Conservation (phyloP, 768 basidiomycete species). For the Pleurotus sapidus region DNA sequence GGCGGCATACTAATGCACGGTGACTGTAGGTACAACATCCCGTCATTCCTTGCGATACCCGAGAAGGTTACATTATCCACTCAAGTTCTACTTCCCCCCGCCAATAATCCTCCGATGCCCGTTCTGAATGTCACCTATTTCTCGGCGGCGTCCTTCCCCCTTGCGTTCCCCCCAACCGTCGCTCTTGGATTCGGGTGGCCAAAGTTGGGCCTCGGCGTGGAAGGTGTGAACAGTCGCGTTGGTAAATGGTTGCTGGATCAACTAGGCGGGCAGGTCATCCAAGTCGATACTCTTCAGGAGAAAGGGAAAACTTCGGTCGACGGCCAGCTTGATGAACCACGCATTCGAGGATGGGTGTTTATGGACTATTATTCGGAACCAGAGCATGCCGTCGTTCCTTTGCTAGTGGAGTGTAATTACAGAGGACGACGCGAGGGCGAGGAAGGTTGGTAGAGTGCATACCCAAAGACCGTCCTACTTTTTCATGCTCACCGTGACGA, state of each 20-base stretch:
- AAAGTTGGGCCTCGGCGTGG: slow-evolving; percentile 68
- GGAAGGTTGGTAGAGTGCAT: slow-evolving; percentile 34
- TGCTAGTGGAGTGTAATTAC: slow-evolving; percentile 74
- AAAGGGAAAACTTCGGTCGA: slow-evolving; percentile 14
- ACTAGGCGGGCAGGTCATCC: slow-evolving; percentile 25
- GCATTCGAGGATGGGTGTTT: slow-evolving; percentile 72
- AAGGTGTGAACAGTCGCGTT: slow-evolving; percentile 81
- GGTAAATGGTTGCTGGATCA: slow-evolving; percentile 66
- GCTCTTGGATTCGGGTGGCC: slow-evolving; percentile 89
- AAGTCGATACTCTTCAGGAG: slow-evolving; percentile 11
- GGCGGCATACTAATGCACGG: too few species aligned
- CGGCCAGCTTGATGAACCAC: slow-evolving; percentile 17
- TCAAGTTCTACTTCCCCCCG: slow-evolving; percentile 44
- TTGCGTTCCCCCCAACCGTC: slow-evolving; percentile 73
- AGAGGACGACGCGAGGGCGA: slow-evolving; percentile 41
- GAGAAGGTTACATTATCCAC: slow-evolving; percentile 72
- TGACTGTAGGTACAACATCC: slow-evolving; percentile 67
- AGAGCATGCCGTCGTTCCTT: slow-evolving; percentile 49
- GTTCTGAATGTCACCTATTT: slow-evolving; percentile 75
- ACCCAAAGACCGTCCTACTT: too few species aligned
- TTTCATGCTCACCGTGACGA: too few species aligned
- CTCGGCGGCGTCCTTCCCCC: slow-evolving; percentile 78
- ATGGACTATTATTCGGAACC: slow-evolving; percentile 75
- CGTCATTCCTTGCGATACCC: slow-evolving; percentile 76
- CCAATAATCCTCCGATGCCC: slow-evolving; percentile 29